These are phyloP conservation scores for Russula sp. DNA, from an alignment of 768 basidiomycete genomes.

Conservation along the genomic window DNA sequence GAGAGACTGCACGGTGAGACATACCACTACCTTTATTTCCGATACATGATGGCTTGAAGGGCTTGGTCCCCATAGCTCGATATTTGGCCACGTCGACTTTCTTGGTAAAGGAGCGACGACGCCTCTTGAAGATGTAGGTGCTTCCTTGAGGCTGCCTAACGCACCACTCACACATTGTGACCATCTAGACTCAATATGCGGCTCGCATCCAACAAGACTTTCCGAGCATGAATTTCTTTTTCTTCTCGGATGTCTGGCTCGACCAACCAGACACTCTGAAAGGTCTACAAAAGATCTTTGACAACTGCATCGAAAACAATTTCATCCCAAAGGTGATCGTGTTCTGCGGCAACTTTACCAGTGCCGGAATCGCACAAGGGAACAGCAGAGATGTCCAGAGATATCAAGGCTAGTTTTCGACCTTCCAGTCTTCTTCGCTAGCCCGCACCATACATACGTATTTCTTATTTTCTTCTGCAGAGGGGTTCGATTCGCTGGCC, in stretches of 20 bases:
- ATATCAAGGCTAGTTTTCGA: conserved; percentile 64
- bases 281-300: conserved; percentile 80
- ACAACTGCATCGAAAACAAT: conserved; percentile 79
- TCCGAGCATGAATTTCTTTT: conserved; percentile 78
- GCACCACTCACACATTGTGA: background rate
- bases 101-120: conserved; percentile 93
- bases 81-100: conserved; percentile 96
- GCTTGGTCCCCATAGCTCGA: conserved; percentile 48
- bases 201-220: conserved; percentile 62
- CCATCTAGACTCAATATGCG: conserved; percentile 45
- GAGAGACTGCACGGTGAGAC: conserved; percentile 72
- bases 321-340: conserved; percentile 88
- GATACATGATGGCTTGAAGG: conserved; percentile 8
- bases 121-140: conserved; percentile 78
- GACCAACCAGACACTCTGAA: conserved; percentile 79
- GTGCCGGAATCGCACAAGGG: conserved; percentile 71
- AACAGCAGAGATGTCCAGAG: conserved; percentile 70
- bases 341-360: conserved; percentile 93
- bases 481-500: conserved; percentile 81
- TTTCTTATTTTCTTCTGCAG: conserved; percentile 36
- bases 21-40: background rate
- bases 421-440: background rate
- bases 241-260: conserved; percentile 94
- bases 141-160: background rate
- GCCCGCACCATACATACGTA: background rate